Evolutionary conservation across 2,329 filamentous ascomycete species (phyloP), one percentile per base, ranked within the genome.

Genomic region (Colletotrichum sublineola): DNA sequence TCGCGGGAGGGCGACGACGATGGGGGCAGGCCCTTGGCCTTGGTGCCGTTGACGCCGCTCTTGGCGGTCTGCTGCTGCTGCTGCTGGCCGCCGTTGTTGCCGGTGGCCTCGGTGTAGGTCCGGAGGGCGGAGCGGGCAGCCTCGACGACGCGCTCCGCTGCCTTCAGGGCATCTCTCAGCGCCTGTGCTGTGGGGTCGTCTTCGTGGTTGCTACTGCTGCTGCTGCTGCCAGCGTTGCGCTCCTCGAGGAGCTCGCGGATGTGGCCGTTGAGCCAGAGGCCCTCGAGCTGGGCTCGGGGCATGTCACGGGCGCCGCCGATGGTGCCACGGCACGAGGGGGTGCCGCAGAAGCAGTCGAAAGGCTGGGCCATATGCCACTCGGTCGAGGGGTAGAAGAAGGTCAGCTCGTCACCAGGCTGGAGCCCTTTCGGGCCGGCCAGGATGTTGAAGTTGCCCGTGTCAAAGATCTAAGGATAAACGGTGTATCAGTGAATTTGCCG

Each of bases 311-410:
- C 92, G 20, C 92, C 92, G 55, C 82, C 80, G 74, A 94, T 92
- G 74, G 80, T 84, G 20, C 91, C 91, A 64, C 86, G 85, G 81
- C 92, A 94, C 29, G 83, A 82, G 0, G 83, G 75, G 5, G 84
- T 85, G 73, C 86, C 85, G 79, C 92, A 94, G 71, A 87, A 83
- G 79, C 92, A 94, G 72, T 87, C 82, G 78, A 94, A 94, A 5
- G 90, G 86, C 83, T 94, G 92, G 42, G 89, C 89, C 92, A 94
- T 93, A 77, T 85, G 77, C 91, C 91, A 94, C 81, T 94, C 92
- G 1, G 91, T 93, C 66, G 90, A 93, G 5, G 92, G 91, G 77
- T 94, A 94, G 82, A 94, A 94, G 83, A 93, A 94, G 65, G 89
- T 90, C 58, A 91, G 83, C 78, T 91, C 89, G 72, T 91, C 87